phyloP scores from a whole-genome alignment of 257 asterid genomes.

The Leptodermis oblonga region DNA sequence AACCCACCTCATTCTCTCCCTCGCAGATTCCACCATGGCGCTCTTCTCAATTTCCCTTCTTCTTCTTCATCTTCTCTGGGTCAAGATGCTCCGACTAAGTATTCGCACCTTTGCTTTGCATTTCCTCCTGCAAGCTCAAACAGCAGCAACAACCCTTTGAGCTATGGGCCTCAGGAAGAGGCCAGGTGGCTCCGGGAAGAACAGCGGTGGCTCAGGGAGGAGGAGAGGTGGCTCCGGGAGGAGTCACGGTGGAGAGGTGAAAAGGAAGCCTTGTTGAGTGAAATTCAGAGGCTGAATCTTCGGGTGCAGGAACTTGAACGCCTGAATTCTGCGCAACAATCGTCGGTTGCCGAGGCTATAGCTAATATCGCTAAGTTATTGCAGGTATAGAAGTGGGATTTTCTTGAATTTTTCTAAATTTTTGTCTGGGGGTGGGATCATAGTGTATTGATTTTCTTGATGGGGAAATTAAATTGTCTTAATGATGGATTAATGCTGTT shows the following conservation, averaged over 20 bases:
- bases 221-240: conserved; percentile 81
- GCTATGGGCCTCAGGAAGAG: conserved; percentile 39
- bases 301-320: conserved; percentile 61
- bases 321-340: conserved; percentile 41
- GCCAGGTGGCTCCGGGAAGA: conserved; percentile 92
- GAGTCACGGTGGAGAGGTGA: conserved; percentile 77
- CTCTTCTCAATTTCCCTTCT: conserved; percentile 14
- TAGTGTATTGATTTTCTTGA: not conserved
- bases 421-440: not conserved
- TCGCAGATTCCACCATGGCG: not conserved
- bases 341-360: conserved; percentile 49
- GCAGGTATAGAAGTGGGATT: conserved; percentile 44
- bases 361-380: conserved; percentile 51
- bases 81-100: conserved; percentile 3
- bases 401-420: not conserved
- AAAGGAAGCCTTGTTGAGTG: conserved; percentile 51
- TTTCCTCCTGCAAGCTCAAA: conserved; percentile 32
- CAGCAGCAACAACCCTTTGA: conserved; percentile 28
- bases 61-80: conserved; percentile 14
- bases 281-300: conserved; percentile 52
- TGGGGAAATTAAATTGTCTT: not conserved
- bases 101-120: conserved; percentile 61
- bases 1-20: conserved; percentile 16
- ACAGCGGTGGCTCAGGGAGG: conserved; percentile 95
- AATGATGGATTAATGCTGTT: too few species aligned